Conservation (phyloP, 148 eudicot genomes). For the Heliamphora exappendiculata region DNA sequence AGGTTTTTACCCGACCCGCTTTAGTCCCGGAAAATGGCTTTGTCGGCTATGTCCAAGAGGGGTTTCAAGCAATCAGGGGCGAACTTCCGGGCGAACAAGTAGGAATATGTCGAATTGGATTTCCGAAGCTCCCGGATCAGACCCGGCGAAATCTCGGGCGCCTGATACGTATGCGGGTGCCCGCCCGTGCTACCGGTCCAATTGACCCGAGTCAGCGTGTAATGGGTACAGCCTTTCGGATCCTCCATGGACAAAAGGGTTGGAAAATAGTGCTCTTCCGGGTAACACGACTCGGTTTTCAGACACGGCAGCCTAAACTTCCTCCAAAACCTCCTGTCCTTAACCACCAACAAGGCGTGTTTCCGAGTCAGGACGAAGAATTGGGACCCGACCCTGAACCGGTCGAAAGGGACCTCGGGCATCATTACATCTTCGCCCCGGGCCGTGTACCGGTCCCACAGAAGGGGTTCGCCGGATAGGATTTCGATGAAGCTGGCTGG, state of each 20-base stretch:
- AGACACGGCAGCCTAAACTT: conserved; percentile 46
- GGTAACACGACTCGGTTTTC: conserved; percentile 45
- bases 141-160: conserved; percentile 34
- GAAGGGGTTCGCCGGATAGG: conserved; percentile 20
- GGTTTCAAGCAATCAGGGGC: conserved; percentile 51
- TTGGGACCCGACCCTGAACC: conserved; percentile 54
- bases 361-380: conserved; percentile 34
- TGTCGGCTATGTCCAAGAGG: conserved; percentile 39
- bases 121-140: conserved; percentile 33
- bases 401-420: conserved; percentile 39
- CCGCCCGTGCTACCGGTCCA: conserved; percentile 52
- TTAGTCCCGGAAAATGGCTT: conserved; percentile 48
- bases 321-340: conserved; percentile 45
- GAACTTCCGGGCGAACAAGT: conserved; percentile 56
- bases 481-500: conserved; percentile 44
- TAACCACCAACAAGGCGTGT: conserved; percentile 38
- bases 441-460: conserved; percentile 49
- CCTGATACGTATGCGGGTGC: conserved; percentile 47
- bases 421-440: conserved; percentile 39
- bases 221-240: conserved; percentile 40
- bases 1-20: conserved; percentile 21
- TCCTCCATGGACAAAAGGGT: conserved; percentile 54
- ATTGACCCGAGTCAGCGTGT: conserved; percentile 49
- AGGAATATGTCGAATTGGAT: conserved; percentile 27
- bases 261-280: conserved; percentile 66